Evolutionary conservation across 306 rosid genomes (phyloP).

Genomic region (Luffa acutangula): DNA sequence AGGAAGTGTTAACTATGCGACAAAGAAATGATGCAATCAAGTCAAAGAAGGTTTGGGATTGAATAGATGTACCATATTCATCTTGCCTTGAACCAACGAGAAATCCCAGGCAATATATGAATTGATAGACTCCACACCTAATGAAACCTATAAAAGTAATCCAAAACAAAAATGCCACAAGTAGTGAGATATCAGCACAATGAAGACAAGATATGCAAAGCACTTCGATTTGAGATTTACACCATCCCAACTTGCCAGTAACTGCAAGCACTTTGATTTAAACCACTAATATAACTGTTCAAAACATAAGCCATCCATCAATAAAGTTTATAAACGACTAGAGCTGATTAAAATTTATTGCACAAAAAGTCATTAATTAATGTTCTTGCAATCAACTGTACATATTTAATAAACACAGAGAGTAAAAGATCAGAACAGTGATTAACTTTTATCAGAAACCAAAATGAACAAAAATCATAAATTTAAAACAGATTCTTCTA

Average conservation of each 20-base stretch:
- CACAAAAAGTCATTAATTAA: background rate
- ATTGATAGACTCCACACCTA: constrained; percentile 67
- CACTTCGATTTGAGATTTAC: background rate
- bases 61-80: constrained; percentile 59
- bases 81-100: constrained; percentile 79
- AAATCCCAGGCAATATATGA: constrained; percentile 99
- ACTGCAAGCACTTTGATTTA: background rate
- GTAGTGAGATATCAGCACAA: background rate
- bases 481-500: background rate
- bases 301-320: background rate
- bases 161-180: constrained; percentile 6
- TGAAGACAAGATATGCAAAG: background rate
- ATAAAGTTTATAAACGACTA: background rate
- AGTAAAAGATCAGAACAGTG: background rate
- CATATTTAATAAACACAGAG: background rate
- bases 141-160: constrained; percentile 41
- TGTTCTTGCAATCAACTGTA: background rate
- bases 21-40: background rate
- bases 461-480: background rate
- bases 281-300: background rate
- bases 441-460: background rate
- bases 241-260: background rate
- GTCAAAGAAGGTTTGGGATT: constrained; percentile 10
- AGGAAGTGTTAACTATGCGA: background rate
- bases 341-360: background rate